Evolutionary conservation across 179 eudicot species (phyloP).

Genomic region (Spergularia azorica): DNA sequence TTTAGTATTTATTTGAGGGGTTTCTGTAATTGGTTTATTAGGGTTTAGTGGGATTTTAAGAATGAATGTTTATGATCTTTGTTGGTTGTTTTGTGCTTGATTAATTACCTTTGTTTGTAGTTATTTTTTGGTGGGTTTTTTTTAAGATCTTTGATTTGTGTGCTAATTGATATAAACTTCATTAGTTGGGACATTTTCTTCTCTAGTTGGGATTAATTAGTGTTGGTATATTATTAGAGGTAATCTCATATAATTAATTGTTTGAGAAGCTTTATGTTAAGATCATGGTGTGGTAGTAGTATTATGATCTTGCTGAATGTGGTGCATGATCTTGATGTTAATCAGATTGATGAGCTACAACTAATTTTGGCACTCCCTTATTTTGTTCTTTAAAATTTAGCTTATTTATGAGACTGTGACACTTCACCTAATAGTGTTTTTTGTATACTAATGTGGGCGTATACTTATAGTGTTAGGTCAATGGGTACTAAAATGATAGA

Average conservation of each 20-base stretch:
- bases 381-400: not conserved
- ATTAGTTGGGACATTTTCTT: not conserved
- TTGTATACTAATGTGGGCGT: not conserved
- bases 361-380: conserved; percentile 1
- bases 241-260: not conserved
- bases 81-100: not conserved
- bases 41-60: conserved; percentile 13
- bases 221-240: not conserved
- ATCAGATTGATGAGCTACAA: not conserved
- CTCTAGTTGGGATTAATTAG: conserved; percentile 8
- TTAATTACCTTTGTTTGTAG: not conserved
- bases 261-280: not conserved
- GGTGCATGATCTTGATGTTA: conserved; percentile 14
- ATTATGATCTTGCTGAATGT: not conserved
- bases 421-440: not conserved
- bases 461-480: not conserved
- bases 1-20: not conserved
- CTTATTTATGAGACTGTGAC: not conserved
- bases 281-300: not conserved
- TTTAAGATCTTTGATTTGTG: conserved; percentile 20
- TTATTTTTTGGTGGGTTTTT: not conserved
- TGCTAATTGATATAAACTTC: not conserved
- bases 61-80: not conserved
- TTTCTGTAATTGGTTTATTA: not conserved
- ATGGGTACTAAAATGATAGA: not conserved